Evolutionary conservation across 768 basidiomycete species (phyloP), one percentile per base, ranked within the genome.

Genomic region (Suillus subluteus): DNA sequence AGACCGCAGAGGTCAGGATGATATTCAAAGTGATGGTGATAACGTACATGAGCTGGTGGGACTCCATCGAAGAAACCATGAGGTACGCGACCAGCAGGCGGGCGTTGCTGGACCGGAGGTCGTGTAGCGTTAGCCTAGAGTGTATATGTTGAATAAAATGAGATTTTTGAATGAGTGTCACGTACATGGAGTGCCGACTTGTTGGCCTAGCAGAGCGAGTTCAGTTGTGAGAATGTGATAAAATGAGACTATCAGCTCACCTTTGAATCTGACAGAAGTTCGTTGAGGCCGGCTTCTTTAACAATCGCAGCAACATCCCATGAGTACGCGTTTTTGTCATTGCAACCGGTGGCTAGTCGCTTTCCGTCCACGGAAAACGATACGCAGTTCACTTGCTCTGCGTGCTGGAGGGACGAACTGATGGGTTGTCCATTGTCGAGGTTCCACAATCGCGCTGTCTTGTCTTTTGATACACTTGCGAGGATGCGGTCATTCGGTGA

Each of bases 321-420:
- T 15, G 2, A 2, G 5, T 50, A 50, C 12, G 48, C 23, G 3
- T 50, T 50, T 0, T 13, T 23, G 13, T 50, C 48, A 1, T 1
- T 0, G 23, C 48, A 50, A 12, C 48, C 48, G 15, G 48, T 50
- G 6, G 23, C 48, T 50, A 50, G 23, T 23, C 5, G n/a, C 23
- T 15, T 50, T 23, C n/a, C 48, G 23, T 2, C 23, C 13, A 1
- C 2, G 12, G 23, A 50, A 50, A 50, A 23, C 6, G 48, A 48
- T 12, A 48, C n/a, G 5, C 12, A 23, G n/a, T 0, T 0, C 12
- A 48, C n/a, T 12, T 5, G 0, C 0, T 3, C 5, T 48, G n/a
- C 11, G 5, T 48, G 48, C 48, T 23, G 48, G 12, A 50, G 12
- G 48, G 48, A 12, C 2, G 13, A 23, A 50, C 48, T 3, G 12